Base-by-base conservation (phyloP, 2,329 filamentous ascomycete species). In the Epichloe gansuensis region DNA sequence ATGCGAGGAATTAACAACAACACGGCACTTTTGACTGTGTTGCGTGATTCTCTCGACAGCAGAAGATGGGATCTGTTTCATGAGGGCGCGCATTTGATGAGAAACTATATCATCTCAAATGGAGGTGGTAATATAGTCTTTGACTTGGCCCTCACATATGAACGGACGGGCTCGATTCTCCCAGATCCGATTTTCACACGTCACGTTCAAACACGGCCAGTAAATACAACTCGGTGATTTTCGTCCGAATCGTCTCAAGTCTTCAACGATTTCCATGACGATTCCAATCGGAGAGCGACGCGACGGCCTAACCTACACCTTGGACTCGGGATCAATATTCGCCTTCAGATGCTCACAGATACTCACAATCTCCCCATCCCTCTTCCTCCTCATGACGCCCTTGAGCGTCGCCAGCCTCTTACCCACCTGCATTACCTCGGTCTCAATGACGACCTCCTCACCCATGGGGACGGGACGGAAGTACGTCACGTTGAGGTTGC, bases 31-130 rank as follows among this genome's bases (percentile, higher is more conserved):
- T 21, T 21, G 17, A 21, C 17, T 21, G 17, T 21, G 2, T 21
- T 21, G 17, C 17, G 17, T 21, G 84, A 88, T 53, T 85, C 84
- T 46, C 95, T 96, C 64, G 74, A 77, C 57, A 83, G 83, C 60
- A 89, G 89, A 35, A 77, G 89, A 45, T 97, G 91, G 91, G 89
- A 96, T 72, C 70, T 97, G 50, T 72, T 96, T 56, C 84, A 93
- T 52, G 91, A 97, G 68, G 91, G 89, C 39, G 85, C 86, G 40
- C 84, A 80, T 23, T 70, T 95, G 56, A 68, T 97, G 62, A 82
- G 76, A 53, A 91, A 89, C 64, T 95, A 89, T 65, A 87, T 95
- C 56, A 56, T 59, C 15, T 58, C 66, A 21, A 66, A 66, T 34
- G 56, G 59, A 9, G 63, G 62, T 11, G 63, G 59, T 15, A 59